phyloP scores from a whole-genome alignment of 768 basidiomycete species.

The Tephrocybe sp. region DNA sequence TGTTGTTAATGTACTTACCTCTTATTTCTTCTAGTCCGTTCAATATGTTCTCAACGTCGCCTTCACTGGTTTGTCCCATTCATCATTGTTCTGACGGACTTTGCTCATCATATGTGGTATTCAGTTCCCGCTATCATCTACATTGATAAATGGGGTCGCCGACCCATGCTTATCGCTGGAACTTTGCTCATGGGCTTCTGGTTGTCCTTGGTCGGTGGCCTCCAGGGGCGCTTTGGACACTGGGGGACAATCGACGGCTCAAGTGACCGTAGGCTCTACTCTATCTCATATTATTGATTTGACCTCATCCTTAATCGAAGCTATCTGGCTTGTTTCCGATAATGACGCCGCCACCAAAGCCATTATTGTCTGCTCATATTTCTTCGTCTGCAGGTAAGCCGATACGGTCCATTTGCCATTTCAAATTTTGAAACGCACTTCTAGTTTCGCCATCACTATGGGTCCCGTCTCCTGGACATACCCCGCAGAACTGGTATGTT shows the following conservation, averaged over 20 bases:
- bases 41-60: slow-evolving; percentile 58
- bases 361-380: slow-evolving; percentile 76
- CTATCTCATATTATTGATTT: not conserved
- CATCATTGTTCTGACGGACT: slow-evolving; percentile 39
- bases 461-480: slow-evolving; percentile 80
- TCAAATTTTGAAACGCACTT: not conserved
- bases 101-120: slow-evolving; percentile 27
- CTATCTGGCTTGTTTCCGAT: slow-evolving; percentile 52
- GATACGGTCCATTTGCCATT: not conserved
- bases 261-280: slow-evolving; percentile 9
- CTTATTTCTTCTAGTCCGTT: slow-evolving; percentile 55
- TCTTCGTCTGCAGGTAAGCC: slow-evolving; percentile 61
- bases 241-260: slow-evolving; percentile 51
- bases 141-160: slow-evolving; percentile 79
- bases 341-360: slow-evolving; percentile 61
- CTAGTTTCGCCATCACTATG: slow-evolving; percentile 67
- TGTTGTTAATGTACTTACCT: too few species aligned
- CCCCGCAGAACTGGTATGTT: slow-evolving; percentile 56
- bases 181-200: slow-evolving; percentile 73
- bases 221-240: slow-evolving; percentile 65
- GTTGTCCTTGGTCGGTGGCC: slow-evolving; percentile 74
- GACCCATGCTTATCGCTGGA: slow-evolving; percentile 70
- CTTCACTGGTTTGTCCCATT: slow-evolving; percentile 33
- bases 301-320: slow-evolving; percentile 1
- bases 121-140: slow-evolving; percentile 52